Evolutionary conservation across 139 green algal genomes (phyloP).

Genomic region (Picochlorum sp.): DNA sequence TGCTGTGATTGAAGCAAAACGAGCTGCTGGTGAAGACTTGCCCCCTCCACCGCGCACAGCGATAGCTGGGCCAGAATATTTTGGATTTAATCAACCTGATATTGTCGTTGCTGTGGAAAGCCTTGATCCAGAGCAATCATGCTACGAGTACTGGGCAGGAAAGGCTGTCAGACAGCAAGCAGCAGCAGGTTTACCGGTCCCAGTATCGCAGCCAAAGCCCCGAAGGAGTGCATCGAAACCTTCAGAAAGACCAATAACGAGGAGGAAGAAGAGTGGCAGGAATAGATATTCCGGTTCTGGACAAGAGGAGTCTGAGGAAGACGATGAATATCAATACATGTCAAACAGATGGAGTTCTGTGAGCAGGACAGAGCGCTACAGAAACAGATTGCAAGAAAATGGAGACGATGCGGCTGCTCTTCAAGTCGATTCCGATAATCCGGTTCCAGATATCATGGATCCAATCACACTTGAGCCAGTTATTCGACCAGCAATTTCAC

Average conservation of each 20-base stretch:
- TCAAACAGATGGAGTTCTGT: conserved; percentile 59
- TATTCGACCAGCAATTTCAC: conserved; percentile 66
- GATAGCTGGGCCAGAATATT: conserved; percentile 90
- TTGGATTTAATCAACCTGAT: conserved; percentile 77
- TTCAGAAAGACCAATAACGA: not conserved
- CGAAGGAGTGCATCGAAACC: not conserved
- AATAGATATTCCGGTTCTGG: too few relatives aligned
- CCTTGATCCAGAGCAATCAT: conserved; percentile 56
- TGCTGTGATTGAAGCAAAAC: conserved; percentile 55
- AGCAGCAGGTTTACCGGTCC: conserved; percentile 21
- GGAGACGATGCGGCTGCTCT: conserved; percentile 25
- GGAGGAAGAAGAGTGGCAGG: not conserved
- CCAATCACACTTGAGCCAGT: conserved; percentile 57
- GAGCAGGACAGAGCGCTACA: conserved; percentile 53
- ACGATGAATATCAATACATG: conserved; percentile 30
- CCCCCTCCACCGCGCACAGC: conserved; percentile 81
- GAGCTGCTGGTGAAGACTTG: conserved; percentile 62
- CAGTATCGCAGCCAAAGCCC: not conserved
- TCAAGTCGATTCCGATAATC: conserved; percentile 42
- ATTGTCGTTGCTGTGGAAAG: conserved; percentile 64
- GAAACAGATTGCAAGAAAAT: conserved; percentile 43
- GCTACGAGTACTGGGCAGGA: conserved; percentile 62
- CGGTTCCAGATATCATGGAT: conserved; percentile 67
- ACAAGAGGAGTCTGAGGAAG: conserved; percentile 16
- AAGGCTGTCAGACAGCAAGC: conserved; percentile 37